Evolutionary conservation across 805 yeast species (phyloP).

Genomic region (Kurtzmaniella cleridarum): DNA sequence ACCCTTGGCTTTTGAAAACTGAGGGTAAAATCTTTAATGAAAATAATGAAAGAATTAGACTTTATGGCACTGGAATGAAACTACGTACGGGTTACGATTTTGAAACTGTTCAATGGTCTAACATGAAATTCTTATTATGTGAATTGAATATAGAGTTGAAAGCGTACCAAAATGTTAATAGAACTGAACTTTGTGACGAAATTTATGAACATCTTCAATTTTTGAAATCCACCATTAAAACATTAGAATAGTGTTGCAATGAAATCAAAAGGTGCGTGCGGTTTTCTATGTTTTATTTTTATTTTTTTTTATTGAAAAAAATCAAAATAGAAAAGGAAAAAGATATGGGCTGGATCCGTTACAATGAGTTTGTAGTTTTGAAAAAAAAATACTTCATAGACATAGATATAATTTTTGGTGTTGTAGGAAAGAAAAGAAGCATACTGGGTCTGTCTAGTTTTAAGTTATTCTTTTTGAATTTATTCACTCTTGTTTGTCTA

Average conservation of each 20-base stretch:
- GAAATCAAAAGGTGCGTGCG: not conserved
- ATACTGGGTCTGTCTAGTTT: too few relatives aligned
- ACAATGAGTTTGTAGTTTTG: too few relatives aligned
- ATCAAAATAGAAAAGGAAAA: too few relatives aligned
- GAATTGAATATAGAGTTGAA: conserved; percentile 42
- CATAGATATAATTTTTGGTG: too few relatives aligned
- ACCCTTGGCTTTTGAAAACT: conserved; percentile 51
- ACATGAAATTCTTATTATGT: conserved; percentile 52
- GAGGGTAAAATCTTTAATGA: conserved; percentile 36
- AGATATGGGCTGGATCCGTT: too few relatives aligned
- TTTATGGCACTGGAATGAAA: conserved; percentile 55
- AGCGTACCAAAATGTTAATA: conserved; percentile 36
- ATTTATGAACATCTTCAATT: conserved; percentile 41
- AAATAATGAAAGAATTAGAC: conserved; percentile 45
- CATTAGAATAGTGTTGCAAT: conserved; percentile 33
- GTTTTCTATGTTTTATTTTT: not conserved
- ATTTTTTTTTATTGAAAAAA: not conserved
- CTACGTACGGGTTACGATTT: conserved; percentile 50
- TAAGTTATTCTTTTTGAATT: too few relatives aligned
- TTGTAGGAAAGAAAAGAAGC: too few relatives aligned
- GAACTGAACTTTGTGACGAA: conserved; percentile 44
- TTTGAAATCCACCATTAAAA: conserved; percentile 31
- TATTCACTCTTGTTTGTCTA: too few relatives aligned
- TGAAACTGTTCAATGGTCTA: conserved; percentile 54
- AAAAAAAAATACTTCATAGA: too few relatives aligned